Evolutionary conservation across 371 early-diverging fungal species (phyloP).

Genomic region (Saksenaea vasiformis): DNA sequence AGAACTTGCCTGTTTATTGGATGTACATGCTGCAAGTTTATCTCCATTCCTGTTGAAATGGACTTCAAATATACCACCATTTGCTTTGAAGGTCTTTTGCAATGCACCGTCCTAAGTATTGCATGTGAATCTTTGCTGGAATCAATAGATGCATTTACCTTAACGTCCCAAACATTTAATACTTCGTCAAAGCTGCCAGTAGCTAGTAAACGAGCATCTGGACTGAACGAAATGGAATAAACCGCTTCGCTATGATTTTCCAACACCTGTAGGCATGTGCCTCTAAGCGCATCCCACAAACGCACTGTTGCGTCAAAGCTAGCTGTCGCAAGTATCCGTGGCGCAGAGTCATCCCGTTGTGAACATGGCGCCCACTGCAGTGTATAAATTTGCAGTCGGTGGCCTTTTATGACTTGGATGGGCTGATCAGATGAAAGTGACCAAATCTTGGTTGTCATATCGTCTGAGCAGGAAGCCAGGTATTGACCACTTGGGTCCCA

Average conservation of each 20-base stretch:
- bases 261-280: slow-evolving; percentile 74
- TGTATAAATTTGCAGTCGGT: slow-evolving; percentile 78
- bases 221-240: slow-evolving; percentile 85
- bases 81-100: slow-evolving; percentile 66
- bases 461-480: slow-evolving; percentile 93
- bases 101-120: slow-evolving; percentile 59
- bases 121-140: not conserved
- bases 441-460: slow-evolving; percentile 79
- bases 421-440: slow-evolving; percentile 44
- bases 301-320: slow-evolving; percentile 90
- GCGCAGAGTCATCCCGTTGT: slow-evolving; percentile 27
- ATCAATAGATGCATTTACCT: slow-evolving; percentile 42
- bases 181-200: slow-evolving; percentile 86
- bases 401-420: slow-evolving; percentile 67
- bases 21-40: slow-evolving; percentile 55
- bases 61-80: slow-evolving; percentile 79
- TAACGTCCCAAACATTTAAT: slow-evolving; percentile 80
- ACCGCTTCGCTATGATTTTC: slow-evolving; percentile 80
- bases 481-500: slow-evolving; percentile 85
- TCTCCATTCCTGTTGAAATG: slow-evolving; percentile 69
- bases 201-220: slow-evolving; percentile 82
- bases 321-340: slow-evolving; percentile 72
- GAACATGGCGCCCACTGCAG: slow-evolving; percentile 71
- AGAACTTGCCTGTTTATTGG: slow-evolving; percentile 48
- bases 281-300: slow-evolving; percentile 85